Evolutionary conservation across 768 basidiomycete genomes (phyloP).

Genomic region (Porphyrellus cyaneotinctus): DNA sequence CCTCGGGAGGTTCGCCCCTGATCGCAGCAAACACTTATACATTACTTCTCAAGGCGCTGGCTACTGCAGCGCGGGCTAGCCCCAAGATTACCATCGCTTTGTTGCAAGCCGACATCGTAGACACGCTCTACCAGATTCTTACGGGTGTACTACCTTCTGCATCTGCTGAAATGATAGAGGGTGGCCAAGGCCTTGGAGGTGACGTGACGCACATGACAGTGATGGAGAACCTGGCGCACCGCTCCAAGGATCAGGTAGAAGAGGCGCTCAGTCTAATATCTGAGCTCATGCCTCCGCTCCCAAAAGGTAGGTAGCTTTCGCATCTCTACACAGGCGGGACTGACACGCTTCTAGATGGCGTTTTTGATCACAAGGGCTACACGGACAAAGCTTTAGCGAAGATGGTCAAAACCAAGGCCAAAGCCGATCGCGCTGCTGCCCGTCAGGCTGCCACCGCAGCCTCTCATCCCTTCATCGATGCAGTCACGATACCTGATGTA

Average conservation of each 20-base stretch:
- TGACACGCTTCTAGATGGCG: constrained; percentile 61
- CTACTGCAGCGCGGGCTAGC: constrained; percentile 83
- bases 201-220: constrained; percentile 95
- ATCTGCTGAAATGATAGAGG: constrained; percentile 48
- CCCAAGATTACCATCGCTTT: constrained; percentile 83
- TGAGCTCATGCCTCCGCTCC: constrained; percentile 89
- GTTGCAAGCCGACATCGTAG: constrained; percentile 88
- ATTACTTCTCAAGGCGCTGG: constrained; percentile 77
- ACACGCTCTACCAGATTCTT: constrained; percentile 90
- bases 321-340: not conserved
- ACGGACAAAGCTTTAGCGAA: constrained; percentile 80
- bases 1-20: constrained; percentile 81
- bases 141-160: constrained; percentile 87
- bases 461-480: constrained; percentile 28
- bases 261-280: constrained; percentile 86
- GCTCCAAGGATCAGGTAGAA: constrained; percentile 96
- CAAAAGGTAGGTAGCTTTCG: constrained; percentile 59
- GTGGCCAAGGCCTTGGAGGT: constrained; percentile 74
- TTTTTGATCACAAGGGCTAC: constrained; percentile 89
- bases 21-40: constrained; percentile 88
- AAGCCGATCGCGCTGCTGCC: constrained; percentile 72
- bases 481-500: constrained; percentile 20
- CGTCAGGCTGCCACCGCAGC: constrained; percentile 45
- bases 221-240: constrained; percentile 94
- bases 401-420: constrained; percentile 77